phyloP scores from a whole-genome alignment of 202 grass and related monocot species.

The Panicum virgatum region DNA sequence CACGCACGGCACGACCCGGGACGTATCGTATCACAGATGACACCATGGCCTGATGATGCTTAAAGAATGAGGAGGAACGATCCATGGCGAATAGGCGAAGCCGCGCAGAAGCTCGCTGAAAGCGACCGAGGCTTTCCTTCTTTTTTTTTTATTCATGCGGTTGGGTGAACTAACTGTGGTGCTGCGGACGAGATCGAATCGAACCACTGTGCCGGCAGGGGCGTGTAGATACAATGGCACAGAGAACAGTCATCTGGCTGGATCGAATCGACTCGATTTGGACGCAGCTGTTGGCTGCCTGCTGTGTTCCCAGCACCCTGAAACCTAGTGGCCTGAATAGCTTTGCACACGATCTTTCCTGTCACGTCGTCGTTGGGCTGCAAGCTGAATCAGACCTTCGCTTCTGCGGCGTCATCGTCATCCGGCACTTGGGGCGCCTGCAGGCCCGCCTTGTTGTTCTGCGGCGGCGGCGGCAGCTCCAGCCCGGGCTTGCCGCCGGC shows the following conservation, averaged over 20 bases:
- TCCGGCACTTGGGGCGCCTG: slow-evolving; percentile 3
- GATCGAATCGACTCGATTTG: no score
- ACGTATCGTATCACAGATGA: neutral
- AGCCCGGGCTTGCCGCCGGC: slow-evolving; percentile 4
- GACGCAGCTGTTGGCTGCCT: neutral
- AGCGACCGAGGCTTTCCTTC: neutral
- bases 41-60: neutral
- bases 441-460: neutral
- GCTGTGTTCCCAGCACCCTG: slow-evolving; percentile 5
- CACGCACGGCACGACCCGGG: neutral
- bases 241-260: neutral
- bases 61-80: neutral
- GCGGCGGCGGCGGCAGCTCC: slow-evolving; percentile 33
- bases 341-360: slow-evolving; percentile 20
- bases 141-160: slow-evolving; percentile 14
- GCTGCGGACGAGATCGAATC: no score
- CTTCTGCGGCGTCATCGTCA: slow-evolving; percentile 35
- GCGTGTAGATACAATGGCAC: slow-evolving; percentile 24
- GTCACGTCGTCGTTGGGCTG: slow-evolving; percentile 4
- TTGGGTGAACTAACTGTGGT: neutral
- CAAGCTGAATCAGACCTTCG: slow-evolving; percentile 18
- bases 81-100: neutral
- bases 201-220: neutral
- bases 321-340: neutral
- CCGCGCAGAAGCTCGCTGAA: slow-evolving; percentile 12